Evolutionary conservation across 495 filamentous ascomycete genomes (phyloP).

Genomic region (Aspergillus sclerotioniger): DNA sequence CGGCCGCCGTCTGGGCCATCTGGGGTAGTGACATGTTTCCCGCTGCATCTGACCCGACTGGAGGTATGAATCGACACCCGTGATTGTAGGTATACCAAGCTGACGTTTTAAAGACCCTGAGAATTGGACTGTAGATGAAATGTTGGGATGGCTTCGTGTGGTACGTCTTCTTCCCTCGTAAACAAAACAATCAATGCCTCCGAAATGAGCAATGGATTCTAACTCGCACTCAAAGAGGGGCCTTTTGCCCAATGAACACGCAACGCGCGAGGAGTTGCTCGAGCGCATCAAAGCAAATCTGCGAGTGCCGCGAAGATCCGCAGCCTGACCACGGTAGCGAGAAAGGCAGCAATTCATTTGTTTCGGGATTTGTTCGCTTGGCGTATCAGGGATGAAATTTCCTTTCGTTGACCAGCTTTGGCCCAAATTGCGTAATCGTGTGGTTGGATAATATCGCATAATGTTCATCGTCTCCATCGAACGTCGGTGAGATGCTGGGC

Average conservation of each 20-base stretch:
- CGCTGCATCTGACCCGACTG: constrained; percentile 66
- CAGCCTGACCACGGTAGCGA: constrained; percentile 6
- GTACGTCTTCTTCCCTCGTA: constrained; percentile 50
- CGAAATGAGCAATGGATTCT: constrained; percentile 2
- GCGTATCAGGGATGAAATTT: not conserved
- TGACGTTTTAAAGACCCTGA: constrained; percentile 53
- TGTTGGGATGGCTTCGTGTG: constrained; percentile 70
- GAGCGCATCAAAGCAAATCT: constrained; percentile 80
- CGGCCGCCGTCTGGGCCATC: constrained; percentile 79
- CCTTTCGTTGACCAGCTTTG: not conserved
- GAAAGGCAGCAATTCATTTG: not conserved
- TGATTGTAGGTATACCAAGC: constrained; percentile 3
- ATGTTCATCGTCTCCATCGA: constrained; percentile 1
- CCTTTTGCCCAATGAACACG: constrained; percentile 62
- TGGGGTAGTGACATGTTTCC: constrained; percentile 83
- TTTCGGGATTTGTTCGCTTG: not conserved
- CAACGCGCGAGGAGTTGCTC: constrained; percentile 72
- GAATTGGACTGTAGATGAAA: constrained; percentile 69
- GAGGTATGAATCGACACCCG: constrained; percentile 45
- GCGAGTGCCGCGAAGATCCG: constrained; percentile 42
- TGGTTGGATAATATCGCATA: constrained; percentile 6
- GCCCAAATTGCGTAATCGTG: not conserved
- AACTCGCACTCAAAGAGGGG: constrained; percentile 56
- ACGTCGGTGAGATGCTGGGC: too few species aligned
- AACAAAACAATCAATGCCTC: constrained; percentile 1